Evolutionary conservation across 495 filamentous ascomycete genomes (phyloP).

Genomic region (Neurospora cerealis): DNA sequence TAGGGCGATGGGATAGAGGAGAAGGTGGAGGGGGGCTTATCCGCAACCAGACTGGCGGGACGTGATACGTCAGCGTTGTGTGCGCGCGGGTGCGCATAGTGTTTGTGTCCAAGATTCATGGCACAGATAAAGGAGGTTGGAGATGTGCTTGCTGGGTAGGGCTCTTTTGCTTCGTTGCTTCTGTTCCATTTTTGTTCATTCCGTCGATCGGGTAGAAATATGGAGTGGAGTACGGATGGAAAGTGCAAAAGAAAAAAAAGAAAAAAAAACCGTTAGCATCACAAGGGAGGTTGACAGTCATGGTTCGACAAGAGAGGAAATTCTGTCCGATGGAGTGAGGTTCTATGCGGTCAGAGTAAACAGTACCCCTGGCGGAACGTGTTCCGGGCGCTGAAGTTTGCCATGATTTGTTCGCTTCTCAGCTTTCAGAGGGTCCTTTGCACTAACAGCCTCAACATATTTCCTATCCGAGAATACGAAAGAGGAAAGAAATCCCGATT

Average conservation of each 20-base stretch:
- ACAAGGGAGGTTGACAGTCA: neutral
- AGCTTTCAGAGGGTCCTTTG: neutral
- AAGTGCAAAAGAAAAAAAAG: neutral
- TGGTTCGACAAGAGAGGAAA: neutral
- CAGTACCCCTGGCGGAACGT: neutral
- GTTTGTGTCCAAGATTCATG: neutral
- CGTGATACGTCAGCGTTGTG: neutral
- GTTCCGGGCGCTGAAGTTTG: neutral
- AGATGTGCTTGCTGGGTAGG: neutral
- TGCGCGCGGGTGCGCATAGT: neutral
- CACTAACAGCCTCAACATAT: neutral
- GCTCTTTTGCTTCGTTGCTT: neutral
- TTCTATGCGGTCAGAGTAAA: neutral
- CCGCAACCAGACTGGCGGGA: neutral
- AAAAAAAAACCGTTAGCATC: neutral
- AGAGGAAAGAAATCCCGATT: neutral
- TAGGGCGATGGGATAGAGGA: no score
- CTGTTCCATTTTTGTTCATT: neutral
- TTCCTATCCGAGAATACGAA: neutral
- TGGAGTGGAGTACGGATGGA: neutral
- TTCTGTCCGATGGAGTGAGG: neutral
- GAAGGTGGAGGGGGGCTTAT: neutral
- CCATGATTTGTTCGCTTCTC: neutral
- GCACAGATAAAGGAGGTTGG: neutral
- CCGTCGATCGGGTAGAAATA: neutral